phyloP scores from a whole-genome alignment of 1,284 basidiomycete species.

The Peniophora sp. region DNA sequence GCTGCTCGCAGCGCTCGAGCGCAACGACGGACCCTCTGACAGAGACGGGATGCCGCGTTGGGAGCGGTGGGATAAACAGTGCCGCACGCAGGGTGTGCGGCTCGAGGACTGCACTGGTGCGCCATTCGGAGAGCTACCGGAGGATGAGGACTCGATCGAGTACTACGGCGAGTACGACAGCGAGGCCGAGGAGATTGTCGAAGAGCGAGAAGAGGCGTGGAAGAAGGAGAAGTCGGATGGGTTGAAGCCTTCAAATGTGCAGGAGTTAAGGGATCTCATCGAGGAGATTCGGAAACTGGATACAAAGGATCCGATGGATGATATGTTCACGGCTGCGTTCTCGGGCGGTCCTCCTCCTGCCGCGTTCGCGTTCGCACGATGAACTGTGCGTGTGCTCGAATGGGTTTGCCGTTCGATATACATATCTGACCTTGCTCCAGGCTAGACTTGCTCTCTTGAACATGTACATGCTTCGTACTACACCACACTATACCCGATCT shows the following conservation, averaged over 20 bases:
- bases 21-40: conserved; percentile 38
- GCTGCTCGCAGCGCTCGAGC: conserved; percentile 50
- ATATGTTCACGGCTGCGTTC: neutral
- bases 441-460: too few species aligned
- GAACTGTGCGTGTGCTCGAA: too few species aligned
- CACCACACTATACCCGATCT: too few species aligned
- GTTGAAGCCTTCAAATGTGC: conserved; percentile 19
- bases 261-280: conserved; percentile 38
- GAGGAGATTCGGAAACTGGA: conserved; percentile 42
- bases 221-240: conserved; percentile 16
- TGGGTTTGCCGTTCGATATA: too few species aligned
- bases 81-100: conserved; percentile 35
- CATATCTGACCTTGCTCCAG: too few species aligned
- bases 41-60: conserved; percentile 31
- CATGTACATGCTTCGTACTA: too few species aligned
- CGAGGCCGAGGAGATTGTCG: conserved; percentile 19
- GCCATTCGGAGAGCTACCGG: conserved; percentile 48
- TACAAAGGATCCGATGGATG: conserved; percentile 5
- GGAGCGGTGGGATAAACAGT: conserved; percentile 60
- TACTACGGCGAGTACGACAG: conserved; percentile 28
- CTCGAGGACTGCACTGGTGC: conserved; percentile 65
- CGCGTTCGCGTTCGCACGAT: too few species aligned
- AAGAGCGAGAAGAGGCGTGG: neutral
- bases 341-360: too few species aligned
- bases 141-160: conserved; percentile 26